Conservation (phyloP, 306 rosid species). For the Lagenaria siceraria region DNA sequence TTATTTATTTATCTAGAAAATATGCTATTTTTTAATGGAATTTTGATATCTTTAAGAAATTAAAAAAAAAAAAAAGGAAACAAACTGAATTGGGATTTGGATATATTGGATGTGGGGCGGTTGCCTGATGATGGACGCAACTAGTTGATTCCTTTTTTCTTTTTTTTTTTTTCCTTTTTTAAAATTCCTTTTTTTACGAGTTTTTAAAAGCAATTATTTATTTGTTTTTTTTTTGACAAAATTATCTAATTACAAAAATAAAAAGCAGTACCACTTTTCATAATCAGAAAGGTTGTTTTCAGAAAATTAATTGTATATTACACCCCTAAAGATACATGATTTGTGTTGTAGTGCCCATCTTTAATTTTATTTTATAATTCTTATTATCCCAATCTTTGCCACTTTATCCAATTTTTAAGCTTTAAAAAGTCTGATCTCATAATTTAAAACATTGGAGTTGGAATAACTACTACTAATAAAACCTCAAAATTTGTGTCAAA, state of each 20-base stretch:
- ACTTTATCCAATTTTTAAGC: conserved; percentile 30
- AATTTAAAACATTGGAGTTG: not conserved
- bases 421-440: not conserved
- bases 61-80: not conserved
- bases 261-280: conserved; percentile 25
- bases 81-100: not conserved
- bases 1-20: not conserved
- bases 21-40: not conserved
- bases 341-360: conserved; percentile 14
- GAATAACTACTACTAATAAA: not conserved
- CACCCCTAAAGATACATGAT: conserved; percentile 26
- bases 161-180: not conserved
- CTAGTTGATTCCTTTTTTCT: not conserved
- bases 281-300: conserved; percentile 8
- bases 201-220: not conserved
- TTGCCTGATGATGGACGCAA: conserved; percentile 9
- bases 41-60: not conserved
- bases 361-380: conserved; percentile 24
- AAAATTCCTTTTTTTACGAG: not conserved
- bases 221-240: not conserved
- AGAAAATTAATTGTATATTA: conserved; percentile 18
- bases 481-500: not conserved
- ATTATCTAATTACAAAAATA: not conserved
- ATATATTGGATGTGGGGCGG: conserved; percentile 9
- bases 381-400: conserved; percentile 11